phyloP scores from a whole-genome alignment of 2,329 filamentous ascomycete genomes.

The Pseudogymnoascus sp. region DNA sequence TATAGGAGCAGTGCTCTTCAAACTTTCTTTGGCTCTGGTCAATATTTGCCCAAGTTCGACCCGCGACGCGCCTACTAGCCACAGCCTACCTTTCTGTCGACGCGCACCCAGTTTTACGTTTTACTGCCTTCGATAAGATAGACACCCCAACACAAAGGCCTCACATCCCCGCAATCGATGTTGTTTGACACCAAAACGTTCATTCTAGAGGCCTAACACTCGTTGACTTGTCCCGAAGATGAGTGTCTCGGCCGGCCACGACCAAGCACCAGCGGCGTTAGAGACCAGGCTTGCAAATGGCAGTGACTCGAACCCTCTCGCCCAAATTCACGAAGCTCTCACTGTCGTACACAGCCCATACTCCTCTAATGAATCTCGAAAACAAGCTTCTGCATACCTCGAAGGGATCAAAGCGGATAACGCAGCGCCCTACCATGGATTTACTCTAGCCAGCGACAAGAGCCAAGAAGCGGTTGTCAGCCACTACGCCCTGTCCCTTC shows the following conservation, averaged over 20 bases:
- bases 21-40: background rate
- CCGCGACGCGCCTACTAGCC: background rate
- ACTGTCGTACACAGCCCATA: slow-evolving; percentile 77
- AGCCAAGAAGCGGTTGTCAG: slow-evolving; percentile 73
- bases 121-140: background rate
- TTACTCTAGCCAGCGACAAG: slow-evolving; percentile 67
- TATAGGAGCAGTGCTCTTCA: slow-evolving; percentile 5
- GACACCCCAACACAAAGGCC: slow-evolving; percentile 6
- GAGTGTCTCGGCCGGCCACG: slow-evolving; percentile 7
- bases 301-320: slow-evolving; percentile 41
- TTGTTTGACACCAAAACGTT: background rate
- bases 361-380: slow-evolving; percentile 71
- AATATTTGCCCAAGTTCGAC: background rate
- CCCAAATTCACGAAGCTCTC: slow-evolving; percentile 74
- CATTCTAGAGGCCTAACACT: slow-evolving; percentile 2
- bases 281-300: slow-evolving; percentile 28
- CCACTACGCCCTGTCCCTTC: slow-evolving; percentile 85
- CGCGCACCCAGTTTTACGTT: background rate
- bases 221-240: background rate
- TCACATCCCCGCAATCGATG: slow-evolving; percentile 7
- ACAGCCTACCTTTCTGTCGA: background rate
- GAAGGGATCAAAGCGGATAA: slow-evolving; percentile 73
- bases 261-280: slow-evolving; percentile 1
- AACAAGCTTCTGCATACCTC: slow-evolving; percentile 76
- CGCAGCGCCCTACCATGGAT: slow-evolving; percentile 79